These are phyloP conservation scores for Elsinoe necatrix DNA, from an alignment of 2,329 filamentous ascomycete species.

Conservation along the genomic window DNA sequence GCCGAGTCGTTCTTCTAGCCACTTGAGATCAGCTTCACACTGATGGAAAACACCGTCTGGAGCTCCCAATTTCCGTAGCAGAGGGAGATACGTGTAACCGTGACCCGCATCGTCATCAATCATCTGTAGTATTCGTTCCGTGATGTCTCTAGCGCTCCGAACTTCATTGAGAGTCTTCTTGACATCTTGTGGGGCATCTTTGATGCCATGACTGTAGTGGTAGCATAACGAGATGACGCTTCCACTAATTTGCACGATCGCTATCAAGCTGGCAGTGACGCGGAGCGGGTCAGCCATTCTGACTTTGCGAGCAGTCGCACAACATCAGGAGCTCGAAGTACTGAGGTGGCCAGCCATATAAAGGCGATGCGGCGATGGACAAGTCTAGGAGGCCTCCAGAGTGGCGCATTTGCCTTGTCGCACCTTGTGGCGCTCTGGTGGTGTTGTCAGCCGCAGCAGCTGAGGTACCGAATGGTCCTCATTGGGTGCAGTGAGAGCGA, in stretches of 20 bases:
- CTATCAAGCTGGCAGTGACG: not conserved
- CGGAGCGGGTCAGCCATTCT: not conserved
- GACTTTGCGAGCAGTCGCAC: not conserved
- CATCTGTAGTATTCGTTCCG: not conserved
- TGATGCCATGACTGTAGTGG: not conserved
- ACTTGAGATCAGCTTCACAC: not conserved
- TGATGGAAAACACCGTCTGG: not conserved
- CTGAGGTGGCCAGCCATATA: no score
- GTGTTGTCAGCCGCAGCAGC: no score
- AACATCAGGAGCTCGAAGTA: no score
- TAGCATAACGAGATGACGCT: conserved; percentile 1
- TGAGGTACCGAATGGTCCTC: no score
- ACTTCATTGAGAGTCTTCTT: not conserved
- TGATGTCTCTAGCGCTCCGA: not conserved
- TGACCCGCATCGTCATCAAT: not conserved
- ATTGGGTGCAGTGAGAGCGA: no score
- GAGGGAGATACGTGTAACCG: not conserved
- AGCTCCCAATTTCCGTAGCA: not conserved
- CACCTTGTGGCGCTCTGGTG: no score
- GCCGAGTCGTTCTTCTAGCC: not conserved
- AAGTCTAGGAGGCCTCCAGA: no score
- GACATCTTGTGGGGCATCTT: not conserved
- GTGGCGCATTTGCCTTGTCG: no score
- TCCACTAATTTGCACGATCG: not conserved
- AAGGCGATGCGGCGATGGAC: no score